Evolutionary conservation across 306 rosid genomes (phyloP), one percentile per base, ranked within the genome.

Genomic region (Hippophae gyantsensis): DNA sequence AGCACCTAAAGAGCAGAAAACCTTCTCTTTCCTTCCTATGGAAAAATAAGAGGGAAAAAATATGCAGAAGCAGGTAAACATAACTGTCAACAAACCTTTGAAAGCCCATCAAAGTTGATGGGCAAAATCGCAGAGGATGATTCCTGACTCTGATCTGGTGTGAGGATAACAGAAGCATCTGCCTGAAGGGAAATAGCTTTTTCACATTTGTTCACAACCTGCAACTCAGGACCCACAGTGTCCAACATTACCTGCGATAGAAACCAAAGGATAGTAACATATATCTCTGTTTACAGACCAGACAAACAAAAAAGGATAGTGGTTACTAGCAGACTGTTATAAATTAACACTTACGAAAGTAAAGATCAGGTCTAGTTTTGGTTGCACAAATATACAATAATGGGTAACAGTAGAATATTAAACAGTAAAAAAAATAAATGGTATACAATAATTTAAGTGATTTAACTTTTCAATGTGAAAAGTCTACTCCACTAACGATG

Each of bases 181-280:
- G 60, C 82, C 72, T 60, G 38, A 62, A 84, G 93, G 2, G 86
- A 70, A 72, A 87, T 82, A 8, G 89, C 14, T 42, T 72, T 76
- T 81, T 67, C 93, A 9, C 76, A 69, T 70, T 62, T 80, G 74
- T 87, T 87, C 23, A 80, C 78, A 64, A 84, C 96, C 83, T 87
- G 93, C 89, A 87, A 68, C 78, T 87, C 96, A 8, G 96, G 79
- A 9, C 93, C 96, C 46, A 84, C 93, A 0, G 95, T 87, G 75
- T 87, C 95, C 84, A 87, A 72, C 95, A 87, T 87, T 68, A 84
- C 84, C 93, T 87, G 76, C 53, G 61, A 57, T 49, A 58, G 23
- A 42, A 69, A 54, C 27, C 50, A 18, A 51, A 8, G 0, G 42
- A 46, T 14, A 56, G 51, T 62, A 6, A 53, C 66, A 18, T 18